Evolutionary conservation across 495 filamentous ascomycete genomes (phyloP).

Genomic region (Pyrenopolyporus hunteri): DNA sequence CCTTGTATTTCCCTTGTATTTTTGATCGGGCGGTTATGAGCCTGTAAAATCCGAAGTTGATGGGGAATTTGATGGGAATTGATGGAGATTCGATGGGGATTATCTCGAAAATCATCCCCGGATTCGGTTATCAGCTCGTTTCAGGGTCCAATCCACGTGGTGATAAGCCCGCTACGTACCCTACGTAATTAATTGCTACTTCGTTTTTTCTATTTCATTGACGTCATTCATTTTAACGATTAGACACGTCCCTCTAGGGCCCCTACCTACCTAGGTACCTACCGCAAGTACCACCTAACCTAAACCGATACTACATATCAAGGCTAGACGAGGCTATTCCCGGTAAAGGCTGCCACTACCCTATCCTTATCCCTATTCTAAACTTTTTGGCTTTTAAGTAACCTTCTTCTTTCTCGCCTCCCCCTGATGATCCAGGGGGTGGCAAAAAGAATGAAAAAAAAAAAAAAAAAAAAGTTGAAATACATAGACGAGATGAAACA

Average conservation of each 20-base stretch:
- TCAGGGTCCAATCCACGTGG: conserved; percentile 37
- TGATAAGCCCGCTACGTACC: conserved; percentile 32
- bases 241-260: too few relatives aligned
- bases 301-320: too few relatives aligned
- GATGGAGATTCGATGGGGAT: conserved; percentile 3
- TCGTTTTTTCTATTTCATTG: too few relatives aligned
- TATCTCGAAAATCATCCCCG: conserved; percentile 34
- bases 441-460: conserved; percentile 28
- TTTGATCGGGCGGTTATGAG: conserved; percentile 4
- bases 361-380: not conserved
- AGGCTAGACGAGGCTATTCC: conserved; percentile 21
- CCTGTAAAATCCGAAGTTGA: conserved; percentile 4
- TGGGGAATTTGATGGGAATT: not conserved
- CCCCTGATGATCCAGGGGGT: conserved; percentile 46
- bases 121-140: conserved; percentile 35
- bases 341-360: conserved; percentile 15
- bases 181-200: too few relatives aligned
- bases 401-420: conserved; percentile 38
- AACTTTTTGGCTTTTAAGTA: not conserved
- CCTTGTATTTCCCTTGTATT: conserved; percentile 7
- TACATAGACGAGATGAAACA: conserved; percentile 2
- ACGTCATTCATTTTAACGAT: too few relatives aligned
- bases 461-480: not conserved
- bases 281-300: too few relatives aligned
- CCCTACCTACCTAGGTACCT: not conserved